Percentiles rank a stretch among this genome's conserved stretches.
Conservation (phyloP, 352 stramenopile genomes). For the Phytophthora pini region DNA sequence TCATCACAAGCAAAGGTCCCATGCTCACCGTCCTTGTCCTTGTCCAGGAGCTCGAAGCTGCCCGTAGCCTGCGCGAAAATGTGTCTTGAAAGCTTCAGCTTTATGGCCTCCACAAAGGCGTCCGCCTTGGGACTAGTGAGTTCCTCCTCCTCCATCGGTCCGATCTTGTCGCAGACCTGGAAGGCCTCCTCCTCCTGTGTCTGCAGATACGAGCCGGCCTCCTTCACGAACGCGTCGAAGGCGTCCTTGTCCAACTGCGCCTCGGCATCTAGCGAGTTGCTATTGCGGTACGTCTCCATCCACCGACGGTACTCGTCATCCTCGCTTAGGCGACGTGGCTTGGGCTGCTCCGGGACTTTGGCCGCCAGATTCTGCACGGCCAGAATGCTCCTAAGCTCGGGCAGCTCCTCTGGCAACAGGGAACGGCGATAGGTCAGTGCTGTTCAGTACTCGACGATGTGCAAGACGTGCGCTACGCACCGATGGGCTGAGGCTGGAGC, state of each 20-base stretch:
- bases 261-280: constrained; percentile 14
- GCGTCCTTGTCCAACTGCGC: constrained; percentile 47
- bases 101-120: constrained; percentile 59
- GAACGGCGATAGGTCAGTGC: constrained; percentile 6
- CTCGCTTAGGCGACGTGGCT: constrained; percentile 27
- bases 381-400: constrained; percentile 65
- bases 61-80: constrained; percentile 50
- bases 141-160: constrained; percentile 44
- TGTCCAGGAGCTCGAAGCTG: constrained; percentile 67
- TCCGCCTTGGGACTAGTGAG: constrained; percentile 23
- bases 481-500: constrained; percentile 46
- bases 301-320: constrained; percentile 32
- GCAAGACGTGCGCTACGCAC: constrained; percentile 18
- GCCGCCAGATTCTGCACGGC: constrained; percentile 60
- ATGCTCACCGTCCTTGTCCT: constrained; percentile 64
- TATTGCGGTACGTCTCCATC: constrained; percentile 34
- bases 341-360: constrained; percentile 37
- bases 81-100: constrained; percentile 68
- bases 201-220: constrained; percentile 51
- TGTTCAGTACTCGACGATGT: background rate
- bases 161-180: constrained; percentile 43
- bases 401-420: constrained; percentile 41
- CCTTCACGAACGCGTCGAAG: constrained; percentile 59
- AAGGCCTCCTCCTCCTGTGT: constrained; percentile 50
- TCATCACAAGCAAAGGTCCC: background rate